These are phyloP conservation scores for Notholithocarpus densiflorus DNA, from an alignment of 306 rosid genomes.

Conservation along the genomic window DNA sequence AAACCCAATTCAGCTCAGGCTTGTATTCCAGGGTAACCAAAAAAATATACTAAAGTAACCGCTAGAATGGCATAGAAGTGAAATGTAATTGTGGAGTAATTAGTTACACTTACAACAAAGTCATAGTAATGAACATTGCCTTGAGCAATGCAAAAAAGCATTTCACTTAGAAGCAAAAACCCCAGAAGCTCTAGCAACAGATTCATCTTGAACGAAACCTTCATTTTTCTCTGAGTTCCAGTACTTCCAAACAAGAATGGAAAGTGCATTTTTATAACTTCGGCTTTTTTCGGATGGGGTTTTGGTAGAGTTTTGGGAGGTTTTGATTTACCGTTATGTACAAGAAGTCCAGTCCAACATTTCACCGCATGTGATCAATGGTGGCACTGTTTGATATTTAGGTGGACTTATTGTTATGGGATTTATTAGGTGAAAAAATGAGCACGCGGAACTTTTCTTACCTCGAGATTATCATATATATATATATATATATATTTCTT, in stretches of 20 bases:
- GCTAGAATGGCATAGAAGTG: no score
- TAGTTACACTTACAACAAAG: neutral
- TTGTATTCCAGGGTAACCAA: neutral
- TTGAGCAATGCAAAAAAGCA: neutral
- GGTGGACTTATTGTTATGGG: neutral
- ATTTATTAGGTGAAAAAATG: neutral
- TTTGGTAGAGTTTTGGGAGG: neutral
- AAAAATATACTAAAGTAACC: no score
- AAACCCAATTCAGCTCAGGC: neutral
- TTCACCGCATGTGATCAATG: neutral
- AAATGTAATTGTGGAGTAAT: neutral
- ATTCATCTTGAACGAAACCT: neutral
- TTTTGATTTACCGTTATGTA: neutral
- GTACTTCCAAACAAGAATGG: no score
- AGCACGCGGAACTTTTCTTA: neutral
- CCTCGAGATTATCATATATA: neutral
- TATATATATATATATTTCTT: no score
- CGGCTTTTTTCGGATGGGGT: neutral
- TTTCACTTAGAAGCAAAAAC: neutral
- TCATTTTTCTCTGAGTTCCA: neutral
- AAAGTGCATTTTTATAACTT: neutral
- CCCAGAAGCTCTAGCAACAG: neutral
- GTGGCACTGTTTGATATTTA: neutral
- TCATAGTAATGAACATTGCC: conserved; percentile 1
- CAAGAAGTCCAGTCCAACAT: neutral